Evolutionary conservation across 306 rosid genomes (phyloP).

Genomic region (Senna tora): DNA sequence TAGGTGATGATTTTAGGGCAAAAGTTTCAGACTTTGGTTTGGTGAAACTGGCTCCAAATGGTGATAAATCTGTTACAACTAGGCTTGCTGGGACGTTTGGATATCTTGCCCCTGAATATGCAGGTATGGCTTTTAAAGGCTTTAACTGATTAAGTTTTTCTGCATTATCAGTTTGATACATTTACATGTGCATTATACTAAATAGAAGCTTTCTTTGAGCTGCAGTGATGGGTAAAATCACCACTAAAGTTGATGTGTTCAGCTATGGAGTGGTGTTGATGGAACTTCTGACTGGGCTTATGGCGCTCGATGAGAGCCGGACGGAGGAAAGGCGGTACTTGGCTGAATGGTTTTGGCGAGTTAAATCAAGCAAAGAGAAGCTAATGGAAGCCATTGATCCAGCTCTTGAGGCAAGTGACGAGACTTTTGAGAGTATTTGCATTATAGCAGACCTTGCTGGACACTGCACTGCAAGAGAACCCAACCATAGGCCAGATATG

Average conservation of each 20-base stretch:
- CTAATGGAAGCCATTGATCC: conserved; percentile 73
- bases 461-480: conserved; percentile 81
- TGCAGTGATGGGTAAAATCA: conserved; percentile 91
- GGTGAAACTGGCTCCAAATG: conserved; percentile 82
- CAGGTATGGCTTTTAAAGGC: conserved; percentile 48
- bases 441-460: conserved; percentile 77
- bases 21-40: conserved; percentile 85
- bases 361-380: conserved; percentile 61
- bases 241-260: conserved; percentile 82
- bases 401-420: conserved; percentile 48
- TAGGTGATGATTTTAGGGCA: conserved; percentile 70
- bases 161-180: background rate
- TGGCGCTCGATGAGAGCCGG: conserved; percentile 75
- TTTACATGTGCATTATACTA: conserved; percentile 2
- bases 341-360: conserved; percentile 81
- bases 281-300: conserved; percentile 78
- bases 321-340: conserved; percentile 83
- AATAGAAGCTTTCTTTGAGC: conserved; percentile 19
- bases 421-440: conserved; percentile 55
- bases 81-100: conserved; percentile 91
- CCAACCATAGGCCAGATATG: conserved; percentile 82
- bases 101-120: conserved; percentile 91
- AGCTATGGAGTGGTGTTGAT: conserved; percentile 82
- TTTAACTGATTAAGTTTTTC: background rate
- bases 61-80: conserved; percentile 68